These are phyloP conservation scores for Gomphus sp. DNA, from an alignment of 1,284 basidiomycete genomes.

Conservation along the genomic window DNA sequence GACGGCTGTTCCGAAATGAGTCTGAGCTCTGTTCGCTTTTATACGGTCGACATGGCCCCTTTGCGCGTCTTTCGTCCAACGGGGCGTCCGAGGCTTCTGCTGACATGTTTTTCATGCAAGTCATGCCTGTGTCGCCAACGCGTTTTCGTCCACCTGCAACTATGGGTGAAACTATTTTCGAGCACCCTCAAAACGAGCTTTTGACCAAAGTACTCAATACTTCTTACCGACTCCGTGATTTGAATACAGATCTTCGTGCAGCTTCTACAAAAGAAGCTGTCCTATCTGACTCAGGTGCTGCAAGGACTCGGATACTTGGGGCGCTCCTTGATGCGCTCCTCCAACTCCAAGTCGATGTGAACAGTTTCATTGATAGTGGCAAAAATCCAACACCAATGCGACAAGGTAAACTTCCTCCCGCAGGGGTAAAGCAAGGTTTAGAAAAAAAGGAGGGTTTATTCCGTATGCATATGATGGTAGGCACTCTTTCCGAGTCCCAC, in stretches of 20 bases:
- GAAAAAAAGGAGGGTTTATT: conserved; percentile 99
- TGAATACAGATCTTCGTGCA: conserved; percentile 60
- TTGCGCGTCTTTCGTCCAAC: conserved; percentile 48
- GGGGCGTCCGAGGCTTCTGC: conserved; percentile 62
- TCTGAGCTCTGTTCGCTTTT: conserved; percentile 74
- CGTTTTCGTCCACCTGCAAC: conserved; percentile 92
- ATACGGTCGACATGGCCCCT: conserved; percentile 89
- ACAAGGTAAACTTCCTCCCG: conserved; percentile 88
- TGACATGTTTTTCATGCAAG: conserved; percentile 97
- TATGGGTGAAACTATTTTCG: conserved; percentile 90
- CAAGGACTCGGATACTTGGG: conserved; percentile 56
- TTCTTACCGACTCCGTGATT: conserved; percentile 72
- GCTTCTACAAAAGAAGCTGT: conserved; percentile 47
- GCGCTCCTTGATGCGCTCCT: conserved; percentile 76
- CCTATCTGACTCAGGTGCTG: conserved; percentile 38
- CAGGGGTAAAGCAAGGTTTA: conserved; percentile 92
- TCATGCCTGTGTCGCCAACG: conserved; percentile 86
- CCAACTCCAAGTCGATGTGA: conserved; percentile 91
- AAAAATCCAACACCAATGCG: conserved; percentile 86
- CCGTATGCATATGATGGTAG: conserved; percentile 98
- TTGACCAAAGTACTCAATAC: conserved; percentile 79
- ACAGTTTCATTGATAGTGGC: conserved; percentile 95
- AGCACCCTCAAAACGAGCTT: conserved; percentile 96
- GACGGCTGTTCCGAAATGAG: conserved; percentile 84
- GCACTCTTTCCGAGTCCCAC: not conserved